Evolutionary conservation across 2,329 filamentous ascomycete genomes (phyloP), one percentile per base, ranked within the genome.

Genomic region (Pseudocercospora cruenta): DNA sequence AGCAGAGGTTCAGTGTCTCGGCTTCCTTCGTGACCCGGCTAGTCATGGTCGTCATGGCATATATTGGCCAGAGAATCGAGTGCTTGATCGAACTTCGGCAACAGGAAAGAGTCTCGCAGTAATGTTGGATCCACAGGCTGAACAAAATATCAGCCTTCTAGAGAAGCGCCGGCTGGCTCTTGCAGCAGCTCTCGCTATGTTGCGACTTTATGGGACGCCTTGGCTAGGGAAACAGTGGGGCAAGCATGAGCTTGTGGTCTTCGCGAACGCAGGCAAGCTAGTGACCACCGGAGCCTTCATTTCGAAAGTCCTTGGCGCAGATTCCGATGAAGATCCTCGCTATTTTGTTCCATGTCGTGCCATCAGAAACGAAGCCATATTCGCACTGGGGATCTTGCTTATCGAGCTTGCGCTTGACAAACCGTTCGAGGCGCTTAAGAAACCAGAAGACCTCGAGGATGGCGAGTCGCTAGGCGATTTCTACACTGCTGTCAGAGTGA

Each of bases 331-430:
- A 26, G 31, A 12, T 14, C n/a, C n/a, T 7, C 19, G n/a, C 3
- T 63, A 63, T 31, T 63, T 63, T 53, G 24, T n/a, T 10, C 24
- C 26, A 24, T 63, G 61, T 16, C 51, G 21, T n/a, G 21, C 53
- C 5, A 76, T 77, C n/a, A 67, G 70, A 0, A 78, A 78, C 47
- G 69, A 72, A 33, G 72, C 75, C 0, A 45, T 80, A 2, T 79
- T 78, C 55, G 73, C 76, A 0, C 66, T 79, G 0, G 77, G 77
- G 0, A 65, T 79, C 1, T 63, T 77, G 14, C 71, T 80, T 2
- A 76, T 78, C 26, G 76, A 79, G 62, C 71, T 80, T 3, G 78
- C 76, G 69, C 72, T 75, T 51, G 68, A 71, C 2, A 68, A 73
- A 60, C 58, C 74, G 2, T 65, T 79, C 3, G 61, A 65, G 4